These are phyloP conservation scores for Pecoramyces ruminantium DNA, from an alignment of 192 early-diverging fungal genomes.

Conservation along the genomic window DNA sequence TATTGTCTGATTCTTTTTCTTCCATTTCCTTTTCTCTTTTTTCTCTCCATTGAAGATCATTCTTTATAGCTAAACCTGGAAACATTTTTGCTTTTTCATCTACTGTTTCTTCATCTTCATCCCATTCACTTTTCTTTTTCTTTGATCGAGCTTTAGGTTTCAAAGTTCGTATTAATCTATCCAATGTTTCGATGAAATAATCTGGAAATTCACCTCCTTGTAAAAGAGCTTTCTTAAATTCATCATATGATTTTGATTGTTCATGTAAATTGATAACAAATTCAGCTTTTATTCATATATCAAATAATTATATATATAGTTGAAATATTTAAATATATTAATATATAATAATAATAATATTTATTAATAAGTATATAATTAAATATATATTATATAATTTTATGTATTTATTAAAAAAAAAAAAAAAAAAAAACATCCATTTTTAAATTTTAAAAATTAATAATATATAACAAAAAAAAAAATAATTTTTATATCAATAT, in stretches of 20 bases:
- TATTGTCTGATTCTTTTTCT: no score
- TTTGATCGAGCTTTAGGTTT: slow-evolving; percentile 19
- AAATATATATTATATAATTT: no score
- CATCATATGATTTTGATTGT: slow-evolving; percentile 31
- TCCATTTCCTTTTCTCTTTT: slow-evolving; percentile 22
- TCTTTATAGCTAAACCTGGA: slow-evolving; percentile 50
- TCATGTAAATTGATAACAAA: slow-evolving; percentile 78
- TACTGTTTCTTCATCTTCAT: not conserved
- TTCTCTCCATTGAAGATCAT: slow-evolving; percentile 19
- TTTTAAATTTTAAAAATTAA: no score
- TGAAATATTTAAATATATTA: no score
- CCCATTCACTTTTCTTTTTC: not conserved
- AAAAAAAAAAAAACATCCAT: no score
- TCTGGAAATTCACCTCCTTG: slow-evolving; percentile 66
- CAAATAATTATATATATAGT: no score
- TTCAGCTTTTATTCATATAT: slow-evolving; percentile 41
- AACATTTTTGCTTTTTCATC: slow-evolving; percentile 49
- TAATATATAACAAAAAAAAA: no score
- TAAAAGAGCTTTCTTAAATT: slow-evolving; percentile 51
- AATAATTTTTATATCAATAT: no score
- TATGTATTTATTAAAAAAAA: no score
- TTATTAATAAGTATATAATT: no score
- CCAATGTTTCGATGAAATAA: slow-evolving; percentile 61
- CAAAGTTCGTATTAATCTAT: slow-evolving; percentile 78
- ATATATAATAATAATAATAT: no score